Percentiles rank a stretch among this genome's conserved stretches.
phyloP scores from a whole-genome alignment of 179 eudicot species.

The Carnegiea gigantea region DNA sequence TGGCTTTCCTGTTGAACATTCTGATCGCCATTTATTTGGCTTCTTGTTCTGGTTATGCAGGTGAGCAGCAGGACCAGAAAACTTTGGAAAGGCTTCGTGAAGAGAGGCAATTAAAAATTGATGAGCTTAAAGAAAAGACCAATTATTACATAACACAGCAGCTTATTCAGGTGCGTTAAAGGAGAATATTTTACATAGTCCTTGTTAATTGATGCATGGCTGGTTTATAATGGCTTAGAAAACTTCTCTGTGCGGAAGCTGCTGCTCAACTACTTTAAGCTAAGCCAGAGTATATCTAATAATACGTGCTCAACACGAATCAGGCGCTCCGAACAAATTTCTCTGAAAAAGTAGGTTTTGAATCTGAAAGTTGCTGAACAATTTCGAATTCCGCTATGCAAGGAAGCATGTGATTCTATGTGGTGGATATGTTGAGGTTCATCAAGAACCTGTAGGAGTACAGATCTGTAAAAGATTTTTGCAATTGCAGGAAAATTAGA shows the following conservation, averaged over 20 bases:
- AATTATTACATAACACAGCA: constrained; percentile 87
- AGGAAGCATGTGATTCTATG: not conserved
- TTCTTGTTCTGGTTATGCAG: constrained; percentile 34
- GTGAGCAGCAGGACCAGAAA: constrained; percentile 78
- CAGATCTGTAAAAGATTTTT: no score
- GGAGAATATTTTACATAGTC: not conserved
- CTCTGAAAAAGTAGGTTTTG: no score
- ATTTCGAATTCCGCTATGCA: no score
- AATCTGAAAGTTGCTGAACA: no score
- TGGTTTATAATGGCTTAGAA: not conserved
- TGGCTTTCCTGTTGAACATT: not conserved
- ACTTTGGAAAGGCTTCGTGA: constrained; percentile 77
- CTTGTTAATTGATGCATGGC: not conserved
- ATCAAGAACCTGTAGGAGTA: not conserved
- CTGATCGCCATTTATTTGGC: not conserved
- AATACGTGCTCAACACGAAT: not conserved
- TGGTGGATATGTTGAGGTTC: not conserved
- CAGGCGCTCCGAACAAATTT: not conserved
- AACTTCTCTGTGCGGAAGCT: not conserved
- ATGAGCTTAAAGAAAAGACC: constrained; percentile 90
- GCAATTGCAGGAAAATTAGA: not conserved
- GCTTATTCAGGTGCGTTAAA: constrained; percentile 75
- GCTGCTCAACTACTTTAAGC: not conserved
- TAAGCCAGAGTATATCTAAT: not conserved
- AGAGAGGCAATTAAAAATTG: constrained; percentile 87